Conservation (phyloP, 2,329 filamentous ascomycete genomes). For the Claviceps quebecensis region DNA sequence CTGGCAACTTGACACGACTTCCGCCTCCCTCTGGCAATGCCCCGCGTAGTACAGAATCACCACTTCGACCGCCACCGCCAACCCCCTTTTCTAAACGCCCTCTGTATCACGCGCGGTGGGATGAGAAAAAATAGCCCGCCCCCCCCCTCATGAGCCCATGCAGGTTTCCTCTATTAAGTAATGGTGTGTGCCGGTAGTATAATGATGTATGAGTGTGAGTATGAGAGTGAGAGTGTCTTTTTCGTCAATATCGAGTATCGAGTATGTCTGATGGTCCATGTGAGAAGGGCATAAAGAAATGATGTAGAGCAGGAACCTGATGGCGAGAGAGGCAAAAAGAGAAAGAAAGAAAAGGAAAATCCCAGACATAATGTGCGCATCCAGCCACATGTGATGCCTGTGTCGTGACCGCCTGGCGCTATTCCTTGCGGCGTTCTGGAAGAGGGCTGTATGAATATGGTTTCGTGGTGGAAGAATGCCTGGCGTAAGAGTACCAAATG, state of each 20-base stretch:
- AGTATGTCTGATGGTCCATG: not conserved
- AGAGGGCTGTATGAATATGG: conserved; percentile 19
- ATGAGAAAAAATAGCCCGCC: not conserved
- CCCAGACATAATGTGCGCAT: not conserved
- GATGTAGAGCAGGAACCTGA: conserved; percentile 7
- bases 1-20: not conserved
- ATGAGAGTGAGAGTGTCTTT: not conserved
- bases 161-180: conserved; percentile 2
- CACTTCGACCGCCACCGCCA: not conserved
- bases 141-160: not conserved
- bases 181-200: not conserved
- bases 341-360: conserved; percentile 9
- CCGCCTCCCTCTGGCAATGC: conserved; percentile 1
- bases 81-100: not conserved
- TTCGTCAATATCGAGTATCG: not conserved
- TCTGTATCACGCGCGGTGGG: not conserved
- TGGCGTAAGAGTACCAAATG: conserved; percentile 14
- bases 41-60: not conserved
- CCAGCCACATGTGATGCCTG: conserved; percentile 22
- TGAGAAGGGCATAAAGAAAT: conserved; percentile 12
- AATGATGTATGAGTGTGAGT: conserved; percentile 1
- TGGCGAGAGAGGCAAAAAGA: conserved; percentile 14
- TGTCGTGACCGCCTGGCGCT: conserved; percentile 23
- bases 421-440: conserved; percentile 25
- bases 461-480: conserved; percentile 21